Base-by-base conservation (phyloP, 257 asterid species). In the Rauvolfia tetraphylla region DNA sequence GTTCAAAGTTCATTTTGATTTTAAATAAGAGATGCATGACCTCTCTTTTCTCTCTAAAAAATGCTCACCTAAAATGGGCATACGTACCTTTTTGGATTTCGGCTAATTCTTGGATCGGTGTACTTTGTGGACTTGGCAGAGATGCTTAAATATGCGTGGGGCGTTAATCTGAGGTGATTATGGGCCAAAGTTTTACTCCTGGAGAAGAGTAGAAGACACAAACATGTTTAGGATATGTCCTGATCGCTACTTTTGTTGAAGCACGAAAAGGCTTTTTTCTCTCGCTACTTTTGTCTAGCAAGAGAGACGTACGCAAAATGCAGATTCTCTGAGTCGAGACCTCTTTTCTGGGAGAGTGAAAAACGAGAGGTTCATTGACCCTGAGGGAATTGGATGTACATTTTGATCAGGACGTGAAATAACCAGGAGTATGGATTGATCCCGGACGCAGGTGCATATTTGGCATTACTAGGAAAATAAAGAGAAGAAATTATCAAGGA, bases 21-120 rank as follows among this genome's bases (percentile, higher is more conserved):
- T n/a, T n/a, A n/a, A n/a, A n/a, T n/a, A n/a, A 77, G 76, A 79
- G 83, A 79, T 72, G 83, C 89, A 81, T 83, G 89, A 85, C 84
- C 78, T 73, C 62, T 76, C 80, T 79, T 14, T 46, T 63, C 4
- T n/a, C 25, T 78, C 31, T 14, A 46, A 46, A 68, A 39, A 63
- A 61, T 29, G 53, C 71, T 63, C 46, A 39, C 74, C 67, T 69
- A 68, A 70, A 68, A 83, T 79, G 77, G 74, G 85, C 81, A 74
- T 61, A n/a, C n/a, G n/a, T 41, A 46, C 72, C 49, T 36, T 46
- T n/a, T 54, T 46, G 8, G 68, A 36, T 17, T 33, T 31, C 11
- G 1, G 42, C 63, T 62, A 29, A 7, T 39, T 33, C 48, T 74
- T 75, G 87, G 80, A 68, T 80, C 11, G 67, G 68, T 0, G 15